Conservation (phyloP, 108 stramenopile species). For the Seminavis robusta region DNA sequence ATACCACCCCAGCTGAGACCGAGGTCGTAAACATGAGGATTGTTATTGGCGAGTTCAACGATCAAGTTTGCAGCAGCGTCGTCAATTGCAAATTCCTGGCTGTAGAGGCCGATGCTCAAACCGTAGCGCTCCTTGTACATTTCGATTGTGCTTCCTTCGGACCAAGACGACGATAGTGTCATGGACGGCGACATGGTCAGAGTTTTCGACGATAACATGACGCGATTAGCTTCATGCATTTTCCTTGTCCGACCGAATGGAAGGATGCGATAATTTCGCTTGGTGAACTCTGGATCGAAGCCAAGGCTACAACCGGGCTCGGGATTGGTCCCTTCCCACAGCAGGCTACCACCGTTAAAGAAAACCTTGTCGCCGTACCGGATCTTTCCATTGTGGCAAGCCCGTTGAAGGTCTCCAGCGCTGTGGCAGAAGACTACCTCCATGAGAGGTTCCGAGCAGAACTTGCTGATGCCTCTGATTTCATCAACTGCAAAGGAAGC, state of each 20-base stretch:
- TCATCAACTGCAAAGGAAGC: slow-evolving; percentile 74
- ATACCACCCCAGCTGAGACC: slow-evolving; percentile 87
- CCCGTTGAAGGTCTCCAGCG: slow-evolving; percentile 76
- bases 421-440: slow-evolving; percentile 80
- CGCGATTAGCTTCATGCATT: slow-evolving; percentile 1
- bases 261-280: slow-evolving; percentile 54
- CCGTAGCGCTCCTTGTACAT: slow-evolving; percentile 66
- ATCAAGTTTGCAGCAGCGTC: slow-evolving; percentile 64
- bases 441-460: slow-evolving; percentile 39
- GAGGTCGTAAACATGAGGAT: slow-evolving; percentile 59
- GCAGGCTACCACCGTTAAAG: slow-evolving; percentile 80
- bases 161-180: slow-evolving; percentile 3
- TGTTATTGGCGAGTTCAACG: slow-evolving; percentile 61
- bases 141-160: slow-evolving; percentile 63
- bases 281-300: slow-evolving; percentile 57
- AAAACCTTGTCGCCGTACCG: slow-evolving; percentile 71
- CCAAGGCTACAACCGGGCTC: neutral
- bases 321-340: slow-evolving; percentile 47
- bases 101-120: slow-evolving; percentile 75
- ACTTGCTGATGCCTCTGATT: slow-evolving; percentile 64
- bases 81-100: slow-evolving; percentile 86
- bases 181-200: slow-evolving; percentile 4
- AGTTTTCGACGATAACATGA: slow-evolving; percentile 21
- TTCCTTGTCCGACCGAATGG: slow-evolving; percentile 39
- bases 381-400: slow-evolving; percentile 63